These are phyloP conservation scores for Neopestalotiopsis clavispora DNA, from an alignment of 2,329 filamentous ascomycete genomes.

Conservation along the genomic window DNA sequence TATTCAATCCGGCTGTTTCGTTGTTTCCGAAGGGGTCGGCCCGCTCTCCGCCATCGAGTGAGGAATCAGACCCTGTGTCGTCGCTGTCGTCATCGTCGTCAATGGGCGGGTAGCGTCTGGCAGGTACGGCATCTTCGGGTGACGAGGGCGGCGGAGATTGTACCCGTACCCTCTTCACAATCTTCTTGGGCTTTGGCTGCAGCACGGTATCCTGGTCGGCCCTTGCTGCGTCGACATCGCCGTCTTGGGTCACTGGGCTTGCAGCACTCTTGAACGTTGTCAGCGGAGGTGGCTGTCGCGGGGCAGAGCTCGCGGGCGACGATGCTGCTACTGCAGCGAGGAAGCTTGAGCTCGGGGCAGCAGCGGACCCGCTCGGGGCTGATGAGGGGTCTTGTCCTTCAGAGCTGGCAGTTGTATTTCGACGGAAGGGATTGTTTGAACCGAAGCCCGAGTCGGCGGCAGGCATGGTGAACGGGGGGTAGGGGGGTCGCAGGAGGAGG, in stretches of 20 bases:
- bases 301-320: slow-evolving; percentile 17
- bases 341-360: slow-evolving; percentile 22
- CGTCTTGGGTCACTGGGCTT: slow-evolving; percentile 36
- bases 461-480: slow-evolving; percentile 36
- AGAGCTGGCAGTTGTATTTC: slow-evolving; percentile 34
- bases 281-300: slow-evolving; percentile 34
- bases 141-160: slow-evolving; percentile 68
- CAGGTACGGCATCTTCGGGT: slow-evolving; percentile 53
- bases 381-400: slow-evolving; percentile 21
- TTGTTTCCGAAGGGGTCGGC: slow-evolving; percentile 25
- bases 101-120: slow-evolving; percentile 27
- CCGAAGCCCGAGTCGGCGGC: slow-evolving; percentile 40
- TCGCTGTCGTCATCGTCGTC: slow-evolving; percentile 32
- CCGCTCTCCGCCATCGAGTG: slow-evolving; percentile 30
- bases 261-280: slow-evolving; percentile 35
- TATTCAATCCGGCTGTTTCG: slow-evolving; percentile 15
- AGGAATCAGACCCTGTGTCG: slow-evolving; percentile 27
- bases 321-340: slow-evolving; percentile 21
- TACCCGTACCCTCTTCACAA: slow-evolving; percentile 70
- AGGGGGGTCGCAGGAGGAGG: slow-evolving; percentile 4
- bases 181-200: slow-evolving; percentile 47
- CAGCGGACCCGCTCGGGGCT: slow-evolving; percentile 20
- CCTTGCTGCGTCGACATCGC: slow-evolving; percentile 21
- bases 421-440: slow-evolving; percentile 60
- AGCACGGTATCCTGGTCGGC: slow-evolving; percentile 38